Evolutionary conservation across 768 basidiomycete genomes (phyloP).

Genomic region (Tulasnella sp.): DNA sequence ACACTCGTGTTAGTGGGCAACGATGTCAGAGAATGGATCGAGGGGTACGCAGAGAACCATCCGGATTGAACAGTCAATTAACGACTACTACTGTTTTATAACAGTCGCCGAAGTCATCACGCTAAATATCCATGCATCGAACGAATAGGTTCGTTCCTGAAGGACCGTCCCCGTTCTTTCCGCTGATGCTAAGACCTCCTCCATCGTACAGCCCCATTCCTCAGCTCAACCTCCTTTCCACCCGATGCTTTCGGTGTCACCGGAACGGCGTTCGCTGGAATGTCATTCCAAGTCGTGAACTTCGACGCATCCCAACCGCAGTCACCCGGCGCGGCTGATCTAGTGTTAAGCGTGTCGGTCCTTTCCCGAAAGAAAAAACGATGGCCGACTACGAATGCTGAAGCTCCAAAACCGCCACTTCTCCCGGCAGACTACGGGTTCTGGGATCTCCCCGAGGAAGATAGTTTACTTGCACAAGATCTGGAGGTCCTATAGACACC

Average conservation of each 20-base stretch:
- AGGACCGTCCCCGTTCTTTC: not conserved
- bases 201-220: not conserved
- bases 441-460: conserved; percentile 1
- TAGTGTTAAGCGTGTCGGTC: too few species aligned
- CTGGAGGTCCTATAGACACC: not conserved
- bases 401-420: not conserved
- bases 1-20: not conserved
- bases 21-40: not conserved
- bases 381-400: not conserved
- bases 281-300: not conserved
- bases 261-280: not conserved
- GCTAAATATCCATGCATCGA: not conserved
- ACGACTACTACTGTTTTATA: not conserved
- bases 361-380: not conserved
- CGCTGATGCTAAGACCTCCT: not conserved
- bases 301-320: not conserved
- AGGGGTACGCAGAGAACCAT: not conserved
- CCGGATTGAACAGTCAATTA: not conserved
- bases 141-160: not conserved
- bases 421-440: not conserved
- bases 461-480: not conserved
- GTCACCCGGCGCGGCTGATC: not conserved
- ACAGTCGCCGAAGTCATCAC: not conserved
- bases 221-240: not conserved
- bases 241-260: not conserved